Evolutionary conservation across 2,329 filamentous ascomycete species (phyloP).

Genomic region (Cryphonectria japonica): DNA sequence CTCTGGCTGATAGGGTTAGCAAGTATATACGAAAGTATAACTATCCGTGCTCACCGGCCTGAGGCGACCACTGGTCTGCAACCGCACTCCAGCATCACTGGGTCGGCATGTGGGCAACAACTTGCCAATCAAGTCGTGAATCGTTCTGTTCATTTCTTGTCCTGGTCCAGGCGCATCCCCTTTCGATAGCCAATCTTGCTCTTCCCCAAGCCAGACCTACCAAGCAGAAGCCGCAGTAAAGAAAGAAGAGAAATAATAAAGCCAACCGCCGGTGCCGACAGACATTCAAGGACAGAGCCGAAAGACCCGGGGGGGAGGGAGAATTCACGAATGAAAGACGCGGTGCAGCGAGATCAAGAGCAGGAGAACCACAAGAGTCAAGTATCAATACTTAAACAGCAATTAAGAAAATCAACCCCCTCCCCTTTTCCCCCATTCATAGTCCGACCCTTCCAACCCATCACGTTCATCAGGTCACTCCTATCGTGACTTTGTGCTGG

Average conservation of each 20-base stretch:
- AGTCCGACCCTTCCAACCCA: slow-evolving; percentile 7
- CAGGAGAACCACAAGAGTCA: slow-evolving; percentile 13
- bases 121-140: background rate
- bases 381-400: slow-evolving; percentile 20
- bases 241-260: no score
- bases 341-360: background rate
- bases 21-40: background rate
- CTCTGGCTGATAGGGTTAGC: background rate
- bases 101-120: background rate
- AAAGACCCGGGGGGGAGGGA: no score
- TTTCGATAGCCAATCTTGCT: background rate
- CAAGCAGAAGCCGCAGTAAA: background rate
- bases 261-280: background rate
- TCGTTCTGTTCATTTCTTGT: background rate
- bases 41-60: background rate
- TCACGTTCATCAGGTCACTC: slow-evolving; percentile 14
- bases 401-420: slow-evolving; percentile 11
- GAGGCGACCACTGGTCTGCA: background rate
- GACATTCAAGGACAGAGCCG: background rate
- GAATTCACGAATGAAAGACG: background rate
- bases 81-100: background rate
- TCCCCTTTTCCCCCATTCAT: background rate
- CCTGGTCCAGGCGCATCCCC: background rate
- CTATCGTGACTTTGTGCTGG: slow-evolving; percentile 15
- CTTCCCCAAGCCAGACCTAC: background rate